Conservation (phyloP, 495 filamentous ascomycete genomes). For the Talaromyces adpressus region DNA sequence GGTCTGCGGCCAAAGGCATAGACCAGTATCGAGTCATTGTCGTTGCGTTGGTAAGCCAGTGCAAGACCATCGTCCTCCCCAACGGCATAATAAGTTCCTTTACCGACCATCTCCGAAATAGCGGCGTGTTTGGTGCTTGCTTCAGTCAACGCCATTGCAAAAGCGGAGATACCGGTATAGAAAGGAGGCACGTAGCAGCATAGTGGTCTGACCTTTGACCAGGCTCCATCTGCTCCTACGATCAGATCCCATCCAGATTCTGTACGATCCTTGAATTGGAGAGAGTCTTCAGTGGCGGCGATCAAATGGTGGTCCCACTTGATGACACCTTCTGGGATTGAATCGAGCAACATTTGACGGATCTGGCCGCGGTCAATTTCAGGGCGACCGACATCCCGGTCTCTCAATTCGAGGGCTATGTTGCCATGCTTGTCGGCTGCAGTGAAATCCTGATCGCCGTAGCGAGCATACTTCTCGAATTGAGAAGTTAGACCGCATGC, state of each 20-base stretch:
- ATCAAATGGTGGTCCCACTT: conserved; percentile 19
- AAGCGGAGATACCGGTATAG: conserved; percentile 39
- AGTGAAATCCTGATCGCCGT: conserved; percentile 32
- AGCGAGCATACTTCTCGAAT: conserved; percentile 35
- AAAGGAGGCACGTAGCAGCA: conserved; percentile 40
- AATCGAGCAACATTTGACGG: conserved; percentile 22
- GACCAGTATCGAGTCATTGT: background rate
- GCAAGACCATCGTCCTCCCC: background rate
- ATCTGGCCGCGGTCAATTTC: conserved; percentile 25
- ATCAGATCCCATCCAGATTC: conserved; percentile 38
- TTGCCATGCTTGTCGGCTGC: conserved; percentile 24
- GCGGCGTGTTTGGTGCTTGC: conserved; percentile 24
- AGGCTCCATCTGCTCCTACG: conserved; percentile 58
- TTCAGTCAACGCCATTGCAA: conserved; percentile 27
- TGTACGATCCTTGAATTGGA: background rate
- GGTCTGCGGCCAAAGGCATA: background rate
- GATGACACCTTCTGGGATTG: conserved; percentile 17
- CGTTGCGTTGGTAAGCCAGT: background rate
- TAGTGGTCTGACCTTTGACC: conserved; percentile 43
- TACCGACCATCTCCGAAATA: conserved; percentile 31
- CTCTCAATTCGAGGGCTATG: background rate
- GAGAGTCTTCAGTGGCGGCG: conserved; percentile 15
- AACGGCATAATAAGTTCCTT: conserved; percentile 36
- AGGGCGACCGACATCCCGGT: conserved; percentile 8
- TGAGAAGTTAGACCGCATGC: conserved; percentile 42